These are phyloP conservation scores for Arctostaphylos glauca DNA, from an alignment of 148 eudicot genomes.

Conservation along the genomic window DNA sequence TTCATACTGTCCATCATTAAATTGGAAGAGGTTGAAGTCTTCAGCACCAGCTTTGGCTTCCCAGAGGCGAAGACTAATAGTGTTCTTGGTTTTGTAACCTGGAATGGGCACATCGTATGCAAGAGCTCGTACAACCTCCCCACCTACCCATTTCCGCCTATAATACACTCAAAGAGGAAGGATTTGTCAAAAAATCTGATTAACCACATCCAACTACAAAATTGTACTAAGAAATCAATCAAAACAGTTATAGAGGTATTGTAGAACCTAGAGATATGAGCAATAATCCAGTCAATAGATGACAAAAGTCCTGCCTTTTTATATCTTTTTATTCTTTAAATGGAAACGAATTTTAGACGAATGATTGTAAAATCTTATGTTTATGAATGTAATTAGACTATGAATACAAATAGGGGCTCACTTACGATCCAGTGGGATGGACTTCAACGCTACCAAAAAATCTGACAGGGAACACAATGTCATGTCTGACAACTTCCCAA, in stretches of 20 bases:
- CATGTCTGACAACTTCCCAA: conserved; percentile 97
- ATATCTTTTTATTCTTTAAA: background rate
- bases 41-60: conserved; percentile 90
- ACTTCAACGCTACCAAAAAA: conserved; percentile 91
- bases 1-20: conserved; percentile 93
- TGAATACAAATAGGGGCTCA: conserved; percentile 17
- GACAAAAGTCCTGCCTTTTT: background rate
- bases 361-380: background rate
- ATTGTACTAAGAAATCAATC: background rate
- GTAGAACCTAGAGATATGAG: background rate
- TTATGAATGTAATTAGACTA: background rate
- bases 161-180: conserved; percentile 17
- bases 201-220: background rate
- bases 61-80: conserved; percentile 97
- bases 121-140: conserved; percentile 85
- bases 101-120: conserved; percentile 99
- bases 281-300: background rate
- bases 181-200: background rate
- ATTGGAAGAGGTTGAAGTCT: conserved; percentile 81
- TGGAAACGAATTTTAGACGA: background rate
- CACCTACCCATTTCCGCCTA: conserved; percentile 94
- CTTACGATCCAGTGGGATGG: conserved; percentile 80
- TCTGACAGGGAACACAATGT: conserved; percentile 78
- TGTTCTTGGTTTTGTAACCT: conserved; percentile 92
- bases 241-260: background rate